Evolutionary conservation across 192 early-diverging fungal genomes (phyloP).

Genomic region (Bifiguratus adelaidae): DNA sequence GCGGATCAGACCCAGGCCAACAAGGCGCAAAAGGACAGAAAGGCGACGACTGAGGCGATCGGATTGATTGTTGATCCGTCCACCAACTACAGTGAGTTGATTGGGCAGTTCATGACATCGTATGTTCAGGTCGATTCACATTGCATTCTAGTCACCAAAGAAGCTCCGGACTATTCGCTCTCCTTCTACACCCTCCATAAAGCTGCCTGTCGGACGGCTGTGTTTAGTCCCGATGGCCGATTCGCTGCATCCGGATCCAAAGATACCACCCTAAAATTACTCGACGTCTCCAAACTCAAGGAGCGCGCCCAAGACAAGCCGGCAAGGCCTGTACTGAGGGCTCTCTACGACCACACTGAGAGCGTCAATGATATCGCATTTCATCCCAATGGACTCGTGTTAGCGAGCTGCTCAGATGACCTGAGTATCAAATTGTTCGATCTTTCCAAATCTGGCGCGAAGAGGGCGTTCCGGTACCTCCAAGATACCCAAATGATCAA

Average conservation of each 20-base stretch:
- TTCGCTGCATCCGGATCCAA: constrained; percentile 84
- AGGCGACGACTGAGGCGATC: neutral
- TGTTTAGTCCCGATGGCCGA: constrained; percentile 48
- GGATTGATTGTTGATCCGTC: constrained; percentile 5
- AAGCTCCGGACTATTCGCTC: constrained; percentile 19
- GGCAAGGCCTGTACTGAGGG: constrained; percentile 81
- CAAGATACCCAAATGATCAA: constrained; percentile 67
- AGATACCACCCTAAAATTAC: constrained; percentile 83
- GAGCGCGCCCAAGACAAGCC: constrained; percentile 46
- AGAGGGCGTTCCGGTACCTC: constrained; percentile 75
- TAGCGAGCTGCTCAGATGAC: constrained; percentile 83
- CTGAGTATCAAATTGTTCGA: constrained; percentile 84
- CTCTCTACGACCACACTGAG: constrained; percentile 79
- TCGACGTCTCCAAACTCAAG: constrained; percentile 79
- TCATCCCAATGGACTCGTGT: constrained; percentile 85
- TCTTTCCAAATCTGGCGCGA: constrained; percentile 68
- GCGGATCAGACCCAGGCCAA: constrained; percentile 8
- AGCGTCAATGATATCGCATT: constrained; percentile 78
- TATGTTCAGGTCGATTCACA: too few species aligned
- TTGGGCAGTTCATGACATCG: too few species aligned
- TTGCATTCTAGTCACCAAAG: too few species aligned
- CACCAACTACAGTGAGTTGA: neutral
- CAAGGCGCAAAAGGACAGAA: constrained; percentile 6
- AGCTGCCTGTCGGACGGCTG: constrained; percentile 19
- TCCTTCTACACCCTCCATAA: constrained; percentile 23